Evolutionary conservation across 2,329 filamentous ascomycete genomes (phyloP), one percentile per base, ranked within the genome.

Genomic region (Aspergillus sp.): DNA sequence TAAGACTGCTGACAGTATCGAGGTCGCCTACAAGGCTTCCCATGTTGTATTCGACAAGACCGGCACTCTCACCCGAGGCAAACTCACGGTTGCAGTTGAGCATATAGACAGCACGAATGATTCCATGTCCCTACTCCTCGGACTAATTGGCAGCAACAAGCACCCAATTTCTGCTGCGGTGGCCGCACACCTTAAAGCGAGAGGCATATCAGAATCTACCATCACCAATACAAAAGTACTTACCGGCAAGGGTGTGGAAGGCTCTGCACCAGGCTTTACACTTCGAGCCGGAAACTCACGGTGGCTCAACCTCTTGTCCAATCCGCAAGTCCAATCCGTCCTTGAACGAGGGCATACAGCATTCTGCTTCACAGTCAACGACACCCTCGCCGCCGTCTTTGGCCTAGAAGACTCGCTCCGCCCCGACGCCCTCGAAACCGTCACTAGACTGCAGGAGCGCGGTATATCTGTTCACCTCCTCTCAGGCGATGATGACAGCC

Each of bases 31-130:
- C 54, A 87, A 84, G 58, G 76, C 83, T 0, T 81, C 84, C 0
- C 85, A 92, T 64, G 82, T 92, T 2, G 81, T 93, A 0, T 89
- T 93, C 63, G 90, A 93, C 77, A 93, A 93, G 73, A 93, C 90
- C 0, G 90, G 90, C 0, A 93, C 90, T 0, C 70, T 93, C 8
- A 93, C 90, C 0, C 69, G 78, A 25, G 87, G 86, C 0, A 78
- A 80, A 17, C 70, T 83, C 2, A 58, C 66, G 0, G 79, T 81
- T 7, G 66, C 73, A 0, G 63, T 6, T 65, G 73, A 59, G 55
- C 68, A 23, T 7, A n/a, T 37, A 6, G 31, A 63, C 2, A 35
- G 46, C 3, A 21, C 25, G 12, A n/a, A 11, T 2, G 17, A 15
- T 33, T 19, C 15, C 25, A 51, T 25, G 8, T 56, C 67, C 4